phyloP scores from a whole-genome alignment of 768 basidiomycete species.

The Dacryopinax primogenitus region DNA sequence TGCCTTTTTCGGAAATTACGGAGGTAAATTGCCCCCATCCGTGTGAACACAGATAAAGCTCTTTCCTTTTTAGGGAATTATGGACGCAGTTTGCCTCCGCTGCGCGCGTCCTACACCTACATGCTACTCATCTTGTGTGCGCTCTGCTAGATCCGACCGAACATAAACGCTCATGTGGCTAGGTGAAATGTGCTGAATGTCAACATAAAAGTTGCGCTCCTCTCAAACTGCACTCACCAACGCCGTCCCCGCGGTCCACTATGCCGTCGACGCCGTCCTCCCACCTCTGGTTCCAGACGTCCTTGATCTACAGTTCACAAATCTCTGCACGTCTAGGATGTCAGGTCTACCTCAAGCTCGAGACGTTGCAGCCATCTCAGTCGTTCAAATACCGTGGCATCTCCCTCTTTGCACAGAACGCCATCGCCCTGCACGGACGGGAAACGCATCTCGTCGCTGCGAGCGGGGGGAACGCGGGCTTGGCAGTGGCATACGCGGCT shows the following conservation, averaged over 20 bases:
- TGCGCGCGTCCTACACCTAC: too few relatives aligned
- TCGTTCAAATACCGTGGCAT: constrained; percentile 71
- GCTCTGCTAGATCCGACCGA: too few relatives aligned
- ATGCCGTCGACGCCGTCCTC: neutral
- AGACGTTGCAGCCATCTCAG: constrained; percentile 58
- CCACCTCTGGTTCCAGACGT: constrained; percentile 48
- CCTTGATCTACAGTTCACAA: constrained; percentile 46
- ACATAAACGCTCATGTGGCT: too few relatives aligned
- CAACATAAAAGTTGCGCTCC: too few relatives aligned
- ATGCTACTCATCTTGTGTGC: too few relatives aligned
- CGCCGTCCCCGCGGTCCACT: neutral
- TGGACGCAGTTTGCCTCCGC: too few relatives aligned
- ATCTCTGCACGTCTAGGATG: constrained; percentile 43
- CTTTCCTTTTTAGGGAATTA: too few relatives aligned
- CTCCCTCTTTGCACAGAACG: constrained; percentile 45
- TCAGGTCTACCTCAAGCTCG: constrained; percentile 56
- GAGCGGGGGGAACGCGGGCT: constrained; percentile 62
- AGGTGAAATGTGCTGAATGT: too few relatives aligned
- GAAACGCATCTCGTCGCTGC: constrained; percentile 52
- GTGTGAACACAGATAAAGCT: too few relatives aligned
- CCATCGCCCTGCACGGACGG: constrained; percentile 39
- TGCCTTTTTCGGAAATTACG: too few relatives aligned
- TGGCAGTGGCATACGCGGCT: constrained; percentile 56
- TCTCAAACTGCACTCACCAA: too few relatives aligned
- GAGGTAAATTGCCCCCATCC: too few relatives aligned